Conservation (phyloP, 176 grass and related monocot genomes). For the Aegilops umbellulata region DNA sequence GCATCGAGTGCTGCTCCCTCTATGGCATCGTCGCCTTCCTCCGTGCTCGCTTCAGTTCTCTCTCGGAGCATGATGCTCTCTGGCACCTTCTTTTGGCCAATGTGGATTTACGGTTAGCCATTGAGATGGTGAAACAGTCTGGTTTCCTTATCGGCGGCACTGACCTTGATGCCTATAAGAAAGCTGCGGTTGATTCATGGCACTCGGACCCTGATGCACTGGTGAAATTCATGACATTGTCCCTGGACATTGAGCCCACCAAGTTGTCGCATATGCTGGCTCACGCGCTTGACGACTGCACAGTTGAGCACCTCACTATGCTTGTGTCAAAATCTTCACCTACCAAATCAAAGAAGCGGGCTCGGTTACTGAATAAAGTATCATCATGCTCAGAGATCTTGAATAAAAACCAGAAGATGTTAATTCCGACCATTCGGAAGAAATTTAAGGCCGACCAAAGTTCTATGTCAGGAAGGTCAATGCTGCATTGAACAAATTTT, state of each 20-base stretch:
- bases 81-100: background rate
- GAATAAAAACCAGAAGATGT: background rate
- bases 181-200: background rate
- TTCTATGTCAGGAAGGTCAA: constrained; percentile 3
- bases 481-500: background rate
- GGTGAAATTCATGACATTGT: background rate
- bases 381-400: background rate
- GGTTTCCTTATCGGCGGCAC: background rate
- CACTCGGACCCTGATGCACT: background rate
- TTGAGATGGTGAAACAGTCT: background rate
- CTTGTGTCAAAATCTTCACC: background rate
- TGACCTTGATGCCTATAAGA: background rate
- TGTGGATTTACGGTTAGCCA: background rate
- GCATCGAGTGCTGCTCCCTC: background rate
- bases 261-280: background rate
- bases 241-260: background rate
- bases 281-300: background rate
- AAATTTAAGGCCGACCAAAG: constrained; percentile 8
- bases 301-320: background rate
- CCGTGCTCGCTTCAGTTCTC: background rate
- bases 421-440: background rate
- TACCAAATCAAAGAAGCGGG: background rate
- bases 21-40: background rate
- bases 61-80: background rate
- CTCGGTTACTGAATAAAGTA: background rate